Percentiles rank a stretch among this genome's conserved stretches.
phyloP scores from a whole-genome alignment of 306 rosid genomes.

The Prunus persica region Prunus_persica_NCBIv2 NC_034015.1:10295501-10296000 shows the following conservation, averaged over 20 bases:
- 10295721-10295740: slow-evolving; percentile 99
- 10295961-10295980: slow-evolving; percentile 14
- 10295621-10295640: not conserved
- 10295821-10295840: slow-evolving; percentile 97
- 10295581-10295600: not conserved
- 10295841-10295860: slow-evolving; percentile 97
- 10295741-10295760: slow-evolving; percentile 92
- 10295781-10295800: slow-evolving; percentile 96
- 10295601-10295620: not conserved
- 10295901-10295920: slow-evolving; percentile 34
- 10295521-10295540: not conserved
- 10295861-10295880: slow-evolving; percentile 99
- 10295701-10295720: slow-evolving; percentile 22
- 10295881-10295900: slow-evolving; percentile 99
- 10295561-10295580: not conserved
- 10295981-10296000: slow-evolving; percentile 78
- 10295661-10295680: slow-evolving; percentile 5
- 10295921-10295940: slow-evolving; percentile 19
- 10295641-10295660: not conserved
- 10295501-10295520: not conserved
- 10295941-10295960: slow-evolving; percentile 9
- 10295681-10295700: not conserved
- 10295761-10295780: slow-evolving; percentile 86
- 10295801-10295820: slow-evolving; percentile 95
- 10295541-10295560: not conserved